Conservation (phyloP, 768 basidiomycete species). For the Amanita molliuscula region DNA sequence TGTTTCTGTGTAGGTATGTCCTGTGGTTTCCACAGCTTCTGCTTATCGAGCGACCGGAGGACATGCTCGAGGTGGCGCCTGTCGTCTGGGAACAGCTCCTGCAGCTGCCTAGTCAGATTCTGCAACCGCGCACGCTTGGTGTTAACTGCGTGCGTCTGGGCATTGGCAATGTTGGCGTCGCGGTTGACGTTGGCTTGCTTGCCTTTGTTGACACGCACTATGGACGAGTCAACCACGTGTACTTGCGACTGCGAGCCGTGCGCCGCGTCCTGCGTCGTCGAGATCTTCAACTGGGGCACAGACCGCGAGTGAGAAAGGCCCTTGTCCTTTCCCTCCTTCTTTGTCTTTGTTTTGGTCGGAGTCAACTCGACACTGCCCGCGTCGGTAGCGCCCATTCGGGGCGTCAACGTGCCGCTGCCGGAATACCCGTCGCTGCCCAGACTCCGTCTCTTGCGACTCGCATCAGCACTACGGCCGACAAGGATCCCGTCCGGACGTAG, state of each 20-base stretch:
- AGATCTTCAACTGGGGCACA: slow-evolving; percentile 5
- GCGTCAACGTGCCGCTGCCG: slow-evolving; percentile 4
- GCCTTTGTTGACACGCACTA: slow-evolving; percentile 46
- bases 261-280: background rate
- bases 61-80: slow-evolving; percentile 3
- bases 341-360: slow-evolving; percentile 8
- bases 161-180: slow-evolving; percentile 12
- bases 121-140: slow-evolving; percentile 3
- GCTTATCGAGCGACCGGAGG: background rate
- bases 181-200: slow-evolving; percentile 36
- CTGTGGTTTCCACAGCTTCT: slow-evolving; percentile 3
- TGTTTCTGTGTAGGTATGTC: background rate
- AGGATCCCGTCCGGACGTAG: slow-evolving; percentile 3
- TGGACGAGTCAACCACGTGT: background rate
- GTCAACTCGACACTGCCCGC: background rate
- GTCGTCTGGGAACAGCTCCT: slow-evolving; percentile 1
- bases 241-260: too few relatives aligned
- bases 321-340: slow-evolving; percentile 13
- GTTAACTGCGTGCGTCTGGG: slow-evolving; percentile 6
- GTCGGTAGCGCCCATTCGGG: background rate
- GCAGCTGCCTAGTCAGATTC: background rate
- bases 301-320: slow-evolving; percentile 4
- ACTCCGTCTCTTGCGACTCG: background rate
- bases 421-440: background rate
- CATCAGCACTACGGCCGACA: background rate